Evolutionary conservation across 768 basidiomycete species (phyloP).

Genomic region (Lentinula raphanica): DNA sequence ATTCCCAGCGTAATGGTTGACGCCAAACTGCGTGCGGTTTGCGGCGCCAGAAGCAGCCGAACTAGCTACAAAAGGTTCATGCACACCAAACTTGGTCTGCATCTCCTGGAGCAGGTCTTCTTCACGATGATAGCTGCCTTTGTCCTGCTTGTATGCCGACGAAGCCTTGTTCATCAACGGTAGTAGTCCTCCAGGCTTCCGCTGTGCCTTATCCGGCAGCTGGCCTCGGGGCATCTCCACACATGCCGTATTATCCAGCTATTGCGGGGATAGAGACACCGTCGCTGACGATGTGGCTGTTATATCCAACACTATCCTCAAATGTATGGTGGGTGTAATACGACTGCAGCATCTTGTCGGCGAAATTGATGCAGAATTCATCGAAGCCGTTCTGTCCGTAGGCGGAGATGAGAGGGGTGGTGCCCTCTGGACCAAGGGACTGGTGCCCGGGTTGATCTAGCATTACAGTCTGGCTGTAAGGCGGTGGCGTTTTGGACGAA

Average conservation of each 20-base stretch:
- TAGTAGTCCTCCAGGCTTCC: constrained; percentile 74
- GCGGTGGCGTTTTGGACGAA: constrained; percentile 45
- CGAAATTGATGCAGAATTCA: constrained; percentile 84
- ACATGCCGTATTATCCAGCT: constrained; percentile 79
- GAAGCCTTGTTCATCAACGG: constrained; percentile 73
- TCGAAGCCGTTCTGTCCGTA: constrained; percentile 81
- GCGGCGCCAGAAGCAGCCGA: constrained; percentile 40
- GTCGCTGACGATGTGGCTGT: constrained; percentile 55
- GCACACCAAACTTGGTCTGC: constrained; percentile 60
- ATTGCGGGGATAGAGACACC: constrained; percentile 62
- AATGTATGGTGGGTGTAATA: constrained; percentile 71
- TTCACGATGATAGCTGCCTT: constrained; percentile 59
- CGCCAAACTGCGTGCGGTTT: constrained; percentile 62
- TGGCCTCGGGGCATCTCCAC: constrained; percentile 78
- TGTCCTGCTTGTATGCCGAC: constrained; percentile 72
- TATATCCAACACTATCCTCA: constrained; percentile 65
- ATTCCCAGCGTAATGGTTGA: constrained; percentile 80
- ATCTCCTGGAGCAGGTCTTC: constrained; percentile 73
- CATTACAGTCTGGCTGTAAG: constrained; percentile 62
- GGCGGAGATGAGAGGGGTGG: constrained; percentile 66
- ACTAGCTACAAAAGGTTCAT: constrained; percentile 67
- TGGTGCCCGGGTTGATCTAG: constrained; percentile 84
- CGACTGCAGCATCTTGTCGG: constrained; percentile 78
- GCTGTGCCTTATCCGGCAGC: constrained; percentile 57
- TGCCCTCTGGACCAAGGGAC: constrained; percentile 59